Base-by-base conservation (phyloP, 2,329 filamentous ascomycete genomes). In the Aspergillus quadricinctus region DNA sequence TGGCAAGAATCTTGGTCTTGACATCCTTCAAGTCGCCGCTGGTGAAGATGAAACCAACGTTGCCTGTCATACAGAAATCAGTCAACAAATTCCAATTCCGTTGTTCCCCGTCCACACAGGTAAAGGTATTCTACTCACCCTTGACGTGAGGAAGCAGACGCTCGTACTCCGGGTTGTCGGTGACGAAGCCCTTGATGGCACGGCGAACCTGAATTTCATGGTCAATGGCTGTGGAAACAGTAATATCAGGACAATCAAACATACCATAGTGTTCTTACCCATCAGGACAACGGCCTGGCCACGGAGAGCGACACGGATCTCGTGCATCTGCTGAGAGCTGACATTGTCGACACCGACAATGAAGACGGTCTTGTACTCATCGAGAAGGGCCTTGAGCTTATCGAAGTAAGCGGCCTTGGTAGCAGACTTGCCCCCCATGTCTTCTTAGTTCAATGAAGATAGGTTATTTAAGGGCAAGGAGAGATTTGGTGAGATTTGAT, bases 241-340 rank as follows among this genome's bases (percentile, higher is more conserved):
- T 10, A 5, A 27, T 29, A 14, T 31, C 7, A 35, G 5, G 19
- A 4, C 21, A 23, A 23, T 60, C 49, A 27, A 40, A 69, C 83
- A 59, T 80, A 94, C 93, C 94, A 99, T 99, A 81, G 94, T 99
- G 88, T 99, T 99, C 89, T 97, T 97, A 78, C 93, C 94, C 94
- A 97, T 97, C 82, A 99, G 85, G 72, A 99, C 92, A 71, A 97
- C 89, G 81, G 86, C 92, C 80, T 96, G 82, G 63, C 88, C 88
- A 78, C 94, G 92, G 78, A 99, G 89, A 73, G 90, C 81, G 74
- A 88, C 82, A 79, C 94, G 90, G 80, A 99, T 97, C 87, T 99
- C 94, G 90, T 99, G 94, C 95, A 99, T 99, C 88, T 99, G 95
- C 88, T 99, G 94, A 71, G 94, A 99, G 80, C 88, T 91, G 87